These are phyloP conservation scores for Umbelopsis isabellina DNA, from an alignment of 192 early-diverging fungal species.

Conservation along the genomic window DNA sequence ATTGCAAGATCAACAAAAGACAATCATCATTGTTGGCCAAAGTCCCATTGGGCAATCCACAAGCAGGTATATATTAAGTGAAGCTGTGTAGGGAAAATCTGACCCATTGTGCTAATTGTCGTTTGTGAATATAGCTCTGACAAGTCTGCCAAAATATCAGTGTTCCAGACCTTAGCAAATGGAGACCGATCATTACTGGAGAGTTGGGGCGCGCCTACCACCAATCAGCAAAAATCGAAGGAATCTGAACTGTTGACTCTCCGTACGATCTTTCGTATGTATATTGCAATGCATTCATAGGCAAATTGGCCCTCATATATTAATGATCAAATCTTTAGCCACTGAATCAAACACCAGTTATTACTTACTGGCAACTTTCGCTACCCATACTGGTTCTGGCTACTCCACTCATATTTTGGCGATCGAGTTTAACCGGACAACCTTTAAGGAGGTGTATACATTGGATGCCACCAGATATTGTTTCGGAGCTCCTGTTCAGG, in stretches of 20 bases:
- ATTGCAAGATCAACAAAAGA: slow-evolving; percentile 13
- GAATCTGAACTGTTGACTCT: neutral
- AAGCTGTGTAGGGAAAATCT: neutral
- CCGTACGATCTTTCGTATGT: neutral
- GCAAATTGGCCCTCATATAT: neutral
- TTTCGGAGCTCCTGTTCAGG: neutral
- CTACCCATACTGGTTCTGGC: too few species aligned
- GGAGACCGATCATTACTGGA: neutral
- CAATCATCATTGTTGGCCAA: slow-evolving; percentile 10
- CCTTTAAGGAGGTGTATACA: neutral
- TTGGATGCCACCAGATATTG: neutral
- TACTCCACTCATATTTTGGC: neutral
- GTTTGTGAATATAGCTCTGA: neutral
- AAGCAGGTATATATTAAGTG: neutral
- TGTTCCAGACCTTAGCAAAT: neutral
- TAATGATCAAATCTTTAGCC: too few species aligned
- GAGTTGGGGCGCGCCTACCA: neutral
- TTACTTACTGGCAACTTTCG: too few species aligned
- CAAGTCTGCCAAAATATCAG: neutral
- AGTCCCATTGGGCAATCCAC: neutral
- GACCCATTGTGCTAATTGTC: neutral
- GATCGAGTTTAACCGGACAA: neutral
- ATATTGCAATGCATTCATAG: too few species aligned
- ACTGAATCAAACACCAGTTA: too few species aligned
- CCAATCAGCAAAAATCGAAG: neutral